These are phyloP conservation scores for Fusarium mangiferae DNA, from an alignment of 2,329 filamentous ascomycete species.

Conservation along the genomic window DNA sequence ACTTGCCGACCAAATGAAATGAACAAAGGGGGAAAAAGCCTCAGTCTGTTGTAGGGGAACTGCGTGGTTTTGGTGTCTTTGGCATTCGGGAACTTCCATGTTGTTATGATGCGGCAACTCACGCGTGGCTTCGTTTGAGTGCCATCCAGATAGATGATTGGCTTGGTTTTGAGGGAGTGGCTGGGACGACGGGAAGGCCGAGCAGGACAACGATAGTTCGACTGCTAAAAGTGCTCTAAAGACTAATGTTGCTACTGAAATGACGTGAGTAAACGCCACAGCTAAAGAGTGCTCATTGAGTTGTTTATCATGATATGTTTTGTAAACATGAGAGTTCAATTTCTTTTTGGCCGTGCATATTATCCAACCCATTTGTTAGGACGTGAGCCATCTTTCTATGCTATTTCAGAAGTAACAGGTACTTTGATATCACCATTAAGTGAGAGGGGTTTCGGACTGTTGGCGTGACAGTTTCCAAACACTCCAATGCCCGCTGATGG, in stretches of 20 bases:
- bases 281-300: not conserved
- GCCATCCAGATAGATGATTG: not conserved
- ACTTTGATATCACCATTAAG: too few species aligned
- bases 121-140: not conserved
- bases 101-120: not conserved
- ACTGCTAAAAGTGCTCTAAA: not conserved
- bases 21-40: too few species aligned
- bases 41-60: not conserved
- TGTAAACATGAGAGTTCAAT: not conserved
- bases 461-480: too few species aligned
- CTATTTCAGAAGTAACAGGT: not conserved
- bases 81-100: not conserved
- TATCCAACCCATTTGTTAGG: rapidly evolving
- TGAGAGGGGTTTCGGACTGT: not conserved
- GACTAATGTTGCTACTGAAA: not conserved
- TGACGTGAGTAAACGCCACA: not conserved
- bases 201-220: not conserved
- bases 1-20: too few species aligned
- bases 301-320: too few species aligned
- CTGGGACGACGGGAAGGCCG: not conserved
- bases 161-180: not conserved
- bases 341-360: not conserved
- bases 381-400: rapidly evolving
- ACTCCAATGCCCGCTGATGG: not conserved
- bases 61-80: not conserved